A percentile compares a stretch with the other conserved stretches of the same genome.
Evolutionary conservation across 1,284 basidiomycete species (phyloP).

Genomic region (Chalciporus sp.): DNA sequence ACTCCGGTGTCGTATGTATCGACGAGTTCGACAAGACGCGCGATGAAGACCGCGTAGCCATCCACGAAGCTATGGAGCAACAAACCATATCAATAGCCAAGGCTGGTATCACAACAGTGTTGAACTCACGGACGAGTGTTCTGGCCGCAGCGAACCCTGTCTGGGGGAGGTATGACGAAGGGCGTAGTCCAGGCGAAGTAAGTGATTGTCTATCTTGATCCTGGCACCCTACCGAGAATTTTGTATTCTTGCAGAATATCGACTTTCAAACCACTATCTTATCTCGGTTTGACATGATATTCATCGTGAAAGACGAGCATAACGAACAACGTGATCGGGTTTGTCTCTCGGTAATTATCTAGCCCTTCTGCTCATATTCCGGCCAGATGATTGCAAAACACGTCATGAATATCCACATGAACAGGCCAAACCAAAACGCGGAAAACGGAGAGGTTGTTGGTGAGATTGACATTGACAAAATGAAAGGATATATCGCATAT

Average conservation of each 20-base stretch:
- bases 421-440: constrained; percentile 67
- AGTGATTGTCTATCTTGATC: constrained; percentile 10
- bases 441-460: constrained; percentile 73
- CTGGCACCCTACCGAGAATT: neutral
- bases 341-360: constrained; percentile 24
- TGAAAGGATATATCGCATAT: constrained; percentile 97
- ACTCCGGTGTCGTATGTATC: constrained; percentile 99
- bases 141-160: constrained; percentile 98
- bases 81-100: constrained; percentile 99
- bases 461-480: constrained; percentile 97
- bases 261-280: constrained; percentile 99
- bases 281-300: constrained; percentile 99
- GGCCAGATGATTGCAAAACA: constrained; percentile 91
- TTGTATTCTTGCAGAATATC: constrained; percentile 68
- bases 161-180: constrained; percentile 98
- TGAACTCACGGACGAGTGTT: constrained; percentile 96
- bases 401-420: constrained; percentile 99
- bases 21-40: constrained; percentile 99
- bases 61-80: constrained; percentile 99
- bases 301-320: constrained; percentile 98
- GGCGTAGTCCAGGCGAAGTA: constrained; percentile 94
- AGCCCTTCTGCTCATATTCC: neutral
- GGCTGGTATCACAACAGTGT: constrained; percentile 97
- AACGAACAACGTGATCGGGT: constrained; percentile 93
- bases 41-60: constrained; percentile 98